phyloP scores from a whole-genome alignment of 805 yeast species.

The Zygotorulaspora florentina region DNA sequence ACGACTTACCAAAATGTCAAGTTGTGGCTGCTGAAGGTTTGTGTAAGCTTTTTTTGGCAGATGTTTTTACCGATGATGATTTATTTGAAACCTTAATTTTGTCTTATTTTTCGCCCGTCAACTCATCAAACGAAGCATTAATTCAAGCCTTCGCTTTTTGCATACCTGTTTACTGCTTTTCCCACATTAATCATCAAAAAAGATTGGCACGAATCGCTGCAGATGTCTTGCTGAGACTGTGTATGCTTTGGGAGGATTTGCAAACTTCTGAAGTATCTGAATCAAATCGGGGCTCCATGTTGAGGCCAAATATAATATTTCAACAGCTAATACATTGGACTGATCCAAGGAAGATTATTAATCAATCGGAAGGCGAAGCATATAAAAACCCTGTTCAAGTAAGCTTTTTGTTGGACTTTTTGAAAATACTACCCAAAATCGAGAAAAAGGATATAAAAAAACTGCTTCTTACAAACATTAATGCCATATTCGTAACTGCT shows the following conservation, averaged over 20 bases:
- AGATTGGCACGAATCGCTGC: slow-evolving; percentile 59
- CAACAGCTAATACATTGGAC: slow-evolving; percentile 83
- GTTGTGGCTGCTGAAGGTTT: slow-evolving; percentile 82
- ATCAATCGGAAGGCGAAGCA: slow-evolving; percentile 41
- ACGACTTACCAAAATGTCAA: slow-evolving; percentile 60
- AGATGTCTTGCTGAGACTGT: slow-evolving; percentile 60
- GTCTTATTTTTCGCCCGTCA: slow-evolving; percentile 70
- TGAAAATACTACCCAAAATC: slow-evolving; percentile 44
- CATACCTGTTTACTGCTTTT: slow-evolving; percentile 80
- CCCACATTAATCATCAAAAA: slow-evolving; percentile 67
- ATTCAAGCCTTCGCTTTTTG: slow-evolving; percentile 82
- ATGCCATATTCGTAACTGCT: slow-evolving; percentile 44
- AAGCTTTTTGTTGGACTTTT: slow-evolving; percentile 50
- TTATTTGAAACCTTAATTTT: slow-evolving; percentile 66
- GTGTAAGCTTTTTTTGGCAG: slow-evolving; percentile 76
- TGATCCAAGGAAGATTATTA: slow-evolving; percentile 65
- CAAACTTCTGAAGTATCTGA: slow-evolving; percentile 33
- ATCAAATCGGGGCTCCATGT: slow-evolving; percentile 22
- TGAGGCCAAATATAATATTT: slow-evolving; percentile 49
- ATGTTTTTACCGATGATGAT: slow-evolving; percentile 65
- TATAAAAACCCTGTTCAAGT: slow-evolving; percentile 49
- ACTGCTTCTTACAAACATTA: slow-evolving; percentile 47
- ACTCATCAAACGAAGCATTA: slow-evolving; percentile 57
- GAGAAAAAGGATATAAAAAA: slow-evolving; percentile 52
- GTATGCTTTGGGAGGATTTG: slow-evolving; percentile 41